These are phyloP conservation scores for Saccharomyces hybrid DNA, from an alignment of 1,139 yeast species.

Conservation along the genomic window DNA sequence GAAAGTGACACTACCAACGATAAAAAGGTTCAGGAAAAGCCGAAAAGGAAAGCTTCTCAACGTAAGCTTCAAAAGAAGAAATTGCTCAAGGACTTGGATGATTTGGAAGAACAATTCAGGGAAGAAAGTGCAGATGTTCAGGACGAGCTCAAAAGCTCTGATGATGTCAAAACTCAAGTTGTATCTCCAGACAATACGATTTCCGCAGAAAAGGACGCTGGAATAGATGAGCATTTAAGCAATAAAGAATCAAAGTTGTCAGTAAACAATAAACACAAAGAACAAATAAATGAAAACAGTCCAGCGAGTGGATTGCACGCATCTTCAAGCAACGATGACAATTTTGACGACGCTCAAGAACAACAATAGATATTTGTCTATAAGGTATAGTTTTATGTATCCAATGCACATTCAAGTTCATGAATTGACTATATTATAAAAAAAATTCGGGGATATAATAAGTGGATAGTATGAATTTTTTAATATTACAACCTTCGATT, in stretches of 20 bases:
- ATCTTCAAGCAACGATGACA: constrained; percentile 9
- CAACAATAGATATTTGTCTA: constrained; percentile 4
- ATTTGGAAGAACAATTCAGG: constrained; percentile 4
- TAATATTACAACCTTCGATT: background rate
- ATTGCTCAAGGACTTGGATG: constrained; percentile 3
- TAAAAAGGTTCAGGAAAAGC: background rate
- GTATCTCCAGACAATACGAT: background rate
- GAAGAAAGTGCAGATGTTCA: background rate
- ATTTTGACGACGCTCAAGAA: constrained; percentile 13
- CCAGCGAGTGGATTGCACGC: constrained; percentile 3
- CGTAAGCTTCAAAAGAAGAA: background rate
- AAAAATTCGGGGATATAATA: background rate
- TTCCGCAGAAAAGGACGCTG: background rate
- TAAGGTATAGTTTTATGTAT: background rate
- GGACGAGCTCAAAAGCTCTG: background rate
- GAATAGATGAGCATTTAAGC: background rate
- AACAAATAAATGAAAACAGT: background rate
- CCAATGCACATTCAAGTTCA: background rate
- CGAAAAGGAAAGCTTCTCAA: background rate
- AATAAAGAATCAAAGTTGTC: background rate
- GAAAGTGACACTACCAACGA: background rate
- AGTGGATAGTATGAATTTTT: background rate
- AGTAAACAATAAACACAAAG: background rate
- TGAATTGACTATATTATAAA: no score
- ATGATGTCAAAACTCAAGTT: background rate